Percentiles rank a stretch among this genome's conserved stretches.
phyloP scores from a whole-genome alignment of 2,329 filamentous ascomycete genomes.

The Diplodia mutila region DNA sequence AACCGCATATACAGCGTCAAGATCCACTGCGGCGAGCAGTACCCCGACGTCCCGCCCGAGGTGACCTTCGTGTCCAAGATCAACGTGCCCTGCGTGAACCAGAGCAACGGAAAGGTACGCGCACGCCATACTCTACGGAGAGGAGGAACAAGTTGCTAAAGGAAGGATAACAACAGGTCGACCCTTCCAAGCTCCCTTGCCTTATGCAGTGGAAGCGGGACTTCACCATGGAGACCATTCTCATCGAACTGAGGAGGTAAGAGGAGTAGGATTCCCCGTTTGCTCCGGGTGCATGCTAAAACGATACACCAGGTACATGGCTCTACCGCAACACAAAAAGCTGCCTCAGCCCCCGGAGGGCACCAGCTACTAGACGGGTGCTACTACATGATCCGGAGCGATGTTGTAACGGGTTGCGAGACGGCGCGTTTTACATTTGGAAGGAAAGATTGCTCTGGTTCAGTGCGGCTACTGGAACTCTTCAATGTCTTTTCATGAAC shows the following conservation, averaged over 20 bases:
- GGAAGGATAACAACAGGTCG: slow-evolving; percentile 61
- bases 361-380: slow-evolving; percentile 55
- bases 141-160: not conserved
- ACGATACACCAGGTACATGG: slow-evolving; percentile 77
- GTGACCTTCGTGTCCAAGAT: slow-evolving; percentile 93
- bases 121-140: slow-evolving; percentile 6
- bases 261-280: slow-evolving; percentile 29
- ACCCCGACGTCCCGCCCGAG: slow-evolving; percentile 85
- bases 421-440: not conserved
- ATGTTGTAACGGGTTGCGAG: not conserved
- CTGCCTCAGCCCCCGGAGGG: slow-evolving; percentile 91
- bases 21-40: slow-evolving; percentile 89
- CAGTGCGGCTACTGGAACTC: not conserved
- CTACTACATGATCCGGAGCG: not conserved
- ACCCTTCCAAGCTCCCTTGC: slow-evolving; percentile 80
- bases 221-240: slow-evolving; percentile 91
- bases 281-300: not conserved
- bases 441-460: not conserved
- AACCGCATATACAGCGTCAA: slow-evolving; percentile 99
- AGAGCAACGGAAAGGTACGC: slow-evolving; percentile 71
- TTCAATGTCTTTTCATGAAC: slow-evolving; percentile 1
- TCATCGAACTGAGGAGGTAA: slow-evolving; percentile 82
- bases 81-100: slow-evolving; percentile 93
- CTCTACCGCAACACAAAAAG: slow-evolving; percentile 88
- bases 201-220: slow-evolving; percentile 89